Evolutionary conservation across 2,329 filamentous ascomycete species (phyloP), one percentile per base, ranked within the genome.

Genomic region (Westerdykella aurantiaca): DNA sequence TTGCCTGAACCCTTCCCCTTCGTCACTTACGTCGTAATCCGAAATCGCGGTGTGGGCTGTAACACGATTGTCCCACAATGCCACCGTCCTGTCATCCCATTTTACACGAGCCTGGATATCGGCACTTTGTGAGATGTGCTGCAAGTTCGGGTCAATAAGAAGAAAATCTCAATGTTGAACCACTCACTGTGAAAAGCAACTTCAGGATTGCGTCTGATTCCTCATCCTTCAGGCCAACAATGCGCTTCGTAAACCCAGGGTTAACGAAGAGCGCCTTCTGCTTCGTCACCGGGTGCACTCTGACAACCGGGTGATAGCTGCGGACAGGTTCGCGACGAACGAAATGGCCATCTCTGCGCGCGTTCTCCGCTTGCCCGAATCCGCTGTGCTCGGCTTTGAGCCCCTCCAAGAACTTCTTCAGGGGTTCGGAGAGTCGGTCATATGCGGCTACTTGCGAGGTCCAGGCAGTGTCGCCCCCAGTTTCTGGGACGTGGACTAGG

Each of bases 201-300:
- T 86, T 85, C 46, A 88, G 72, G 10, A 88, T 72, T 18, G 75
- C 74, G 50, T 91, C 87, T 1, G 82, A 86, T 34, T 43, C 21
- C 25, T 43, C 86, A 60, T 86, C 85, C 69, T 93, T 93, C 56
- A 85, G 76, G 5, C 86, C 86, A 2, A 89, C 79, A 42, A 93
- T 90, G 14, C 81, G 74, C 41, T 86, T 81, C 4, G 86, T 91
- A 69, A 91, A 93, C 58, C 89, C 85, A 3, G 82, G 82, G 62
- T 91, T 93, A 23, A 93, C 78, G 51, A 79, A 93, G 10, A 93
- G 69, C 0, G 83, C 82, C 72, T 91, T 94, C 65, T 91, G 84
- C 12, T 85, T 85, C 0, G 88, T 93, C 9, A 66, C 68, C 0
- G 87, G 86, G 62, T 93, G 87, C 1, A 86, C 88, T 13, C 86